Conservation (phyloP, 2,329 filamentous ascomycete genomes). For the Aspergillus glaucus region DNA sequence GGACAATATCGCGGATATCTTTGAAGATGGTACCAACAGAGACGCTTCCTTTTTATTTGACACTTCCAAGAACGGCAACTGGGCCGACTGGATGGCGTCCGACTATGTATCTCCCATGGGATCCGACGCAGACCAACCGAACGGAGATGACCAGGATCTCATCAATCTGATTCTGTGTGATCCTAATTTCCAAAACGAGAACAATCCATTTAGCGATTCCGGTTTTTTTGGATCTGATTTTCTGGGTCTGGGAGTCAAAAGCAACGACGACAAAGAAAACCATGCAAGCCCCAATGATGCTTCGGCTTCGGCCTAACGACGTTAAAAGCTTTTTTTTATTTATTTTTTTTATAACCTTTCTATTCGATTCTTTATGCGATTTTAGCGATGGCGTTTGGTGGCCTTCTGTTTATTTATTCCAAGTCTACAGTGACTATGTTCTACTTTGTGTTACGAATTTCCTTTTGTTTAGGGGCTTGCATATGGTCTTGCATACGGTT, state of each 20-base stretch:
- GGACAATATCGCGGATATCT: slow-evolving; percentile 33
- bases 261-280: slow-evolving; percentile 4
- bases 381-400: slow-evolving; percentile 13
- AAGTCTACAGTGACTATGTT: neutral
- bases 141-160: slow-evolving; percentile 22
- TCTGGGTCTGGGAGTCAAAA: slow-evolving; percentile 20
- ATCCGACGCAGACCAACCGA: slow-evolving; percentile 19
- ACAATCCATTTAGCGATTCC: slow-evolving; percentile 29
- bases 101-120: slow-evolving; percentile 28
- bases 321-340: slow-evolving; percentile 4
- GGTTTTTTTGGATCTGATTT: slow-evolving; percentile 33
- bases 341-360: neutral
- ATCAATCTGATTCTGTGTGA: slow-evolving; percentile 33
- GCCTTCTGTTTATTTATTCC: neutral
- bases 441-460: neutral
- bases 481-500: neutral
- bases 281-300: slow-evolving; percentile 5
- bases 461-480: neutral
- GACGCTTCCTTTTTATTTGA: slow-evolving; percentile 25
- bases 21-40: slow-evolving; percentile 22
- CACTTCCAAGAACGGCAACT: slow-evolving; percentile 22
- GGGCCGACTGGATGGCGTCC: slow-evolving; percentile 33
- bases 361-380: slow-evolving; percentile 5
- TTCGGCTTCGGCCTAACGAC: slow-evolving; percentile 9
- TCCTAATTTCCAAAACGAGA: slow-evolving; percentile 23